Evolutionary conservation across 805 yeast genomes (phyloP), one percentile per base, ranked within the genome.

Genomic region (Myxozyma mucilagina): DNA sequence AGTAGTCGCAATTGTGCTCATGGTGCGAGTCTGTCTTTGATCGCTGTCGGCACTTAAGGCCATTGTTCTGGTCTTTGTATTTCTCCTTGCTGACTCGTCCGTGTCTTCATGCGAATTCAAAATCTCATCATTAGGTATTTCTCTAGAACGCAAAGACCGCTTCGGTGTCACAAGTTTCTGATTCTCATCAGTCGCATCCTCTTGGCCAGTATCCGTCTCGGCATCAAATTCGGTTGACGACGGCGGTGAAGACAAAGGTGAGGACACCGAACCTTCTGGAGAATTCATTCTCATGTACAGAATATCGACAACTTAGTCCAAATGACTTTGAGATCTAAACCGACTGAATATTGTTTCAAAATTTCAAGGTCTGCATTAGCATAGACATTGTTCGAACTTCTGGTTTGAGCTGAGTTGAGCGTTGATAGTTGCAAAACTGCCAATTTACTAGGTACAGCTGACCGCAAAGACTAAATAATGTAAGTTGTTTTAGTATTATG

Each of bases 201-300:
- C 41, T 16, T 14, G 48, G 8, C 8, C 48, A 10, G n/a, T 18
- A 44, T 47, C 51, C 29, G 29, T 24, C 29, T 24, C 29, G 2
- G 29, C 29, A 14, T 11, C 39, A 9, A 32, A 16, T 31, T 32
- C 38, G 9, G 16, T 32, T 10, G 51, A 47, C 14, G 51, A 29
- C 7, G 51, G 51, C 13, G 51, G 51, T n/a, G 51, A 47, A 2
- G 51, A 47, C 14, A 47, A 29, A 16, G 51, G 51, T 20, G 51
- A 47, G 24, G 49, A 44, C 14, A 44, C 34, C 48, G 48, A 44
- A 6, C 32, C 48, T n/a, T 31, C 48, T 20, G 34, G 48, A 4
- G 34, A 20, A 24, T 38, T 38, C 42, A 38, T 3, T 3, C 29
- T 24, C 29, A 24, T 24, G 4, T 2, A 24, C 29, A 24, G 4